Evolutionary conservation across 805 yeast species (phyloP).

Genomic region (Starmerella stellata): DNA sequence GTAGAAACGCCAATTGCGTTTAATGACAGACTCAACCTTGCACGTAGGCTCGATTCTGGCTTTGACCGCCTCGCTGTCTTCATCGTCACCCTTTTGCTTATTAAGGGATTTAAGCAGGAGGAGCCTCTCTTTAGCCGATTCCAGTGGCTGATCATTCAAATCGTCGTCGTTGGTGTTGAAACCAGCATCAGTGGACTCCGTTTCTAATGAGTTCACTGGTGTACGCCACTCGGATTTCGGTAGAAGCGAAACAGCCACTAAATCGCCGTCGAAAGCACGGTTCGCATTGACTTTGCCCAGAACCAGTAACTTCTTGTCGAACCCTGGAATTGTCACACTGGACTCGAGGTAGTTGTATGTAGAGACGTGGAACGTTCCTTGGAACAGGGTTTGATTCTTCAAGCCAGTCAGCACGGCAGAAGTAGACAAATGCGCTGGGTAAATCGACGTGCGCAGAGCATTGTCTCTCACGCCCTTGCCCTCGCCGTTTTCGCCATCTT

Average conservation of each 20-base stretch:
- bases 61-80: conserved; percentile 9
- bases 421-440: conserved; percentile 59
- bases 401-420: conserved; percentile 82
- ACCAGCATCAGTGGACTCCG: conserved; percentile 47
- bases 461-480: conserved; percentile 12
- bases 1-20: conserved; percentile 88
- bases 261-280: conserved; percentile 82
- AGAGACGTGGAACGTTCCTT: conserved; percentile 64
- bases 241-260: conserved; percentile 73
- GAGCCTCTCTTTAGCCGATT: conserved; percentile 48
- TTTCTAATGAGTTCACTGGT: conserved; percentile 63
- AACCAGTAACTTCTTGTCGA: conserved; percentile 64
- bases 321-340: conserved; percentile 47
- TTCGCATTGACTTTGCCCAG: conserved; percentile 72
- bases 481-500: conserved; percentile 4
- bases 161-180: conserved; percentile 31
- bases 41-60: conserved; percentile 68
- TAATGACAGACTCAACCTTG: conserved; percentile 65
- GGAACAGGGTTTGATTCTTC: conserved; percentile 69
- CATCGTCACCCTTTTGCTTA: too few relatives aligned
- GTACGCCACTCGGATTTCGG: conserved; percentile 78
- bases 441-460: conserved; percentile 35
- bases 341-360: conserved; percentile 84
- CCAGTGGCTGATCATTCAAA: conserved; percentile 31
- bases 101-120: conserved; percentile 62